Percentiles rank a stretch among this genome's conserved stretches.
Evolutionary conservation across 306 rosid genomes (phyloP).

Genomic region (Psophocarpus tetragonolobus): DNA sequence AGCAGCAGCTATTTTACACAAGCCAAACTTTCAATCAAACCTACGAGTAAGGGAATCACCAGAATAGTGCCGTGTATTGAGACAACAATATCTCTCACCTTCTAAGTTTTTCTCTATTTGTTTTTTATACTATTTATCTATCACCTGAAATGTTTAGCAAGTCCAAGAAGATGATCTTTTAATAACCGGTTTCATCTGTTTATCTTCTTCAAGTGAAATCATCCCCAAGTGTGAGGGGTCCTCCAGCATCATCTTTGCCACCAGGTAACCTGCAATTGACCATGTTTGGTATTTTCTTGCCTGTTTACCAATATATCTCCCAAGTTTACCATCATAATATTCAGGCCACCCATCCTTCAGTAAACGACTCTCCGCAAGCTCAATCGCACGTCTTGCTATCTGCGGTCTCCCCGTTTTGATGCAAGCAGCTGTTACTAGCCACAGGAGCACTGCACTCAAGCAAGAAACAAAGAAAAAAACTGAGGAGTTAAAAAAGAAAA

Average conservation of each 20-base stretch:
- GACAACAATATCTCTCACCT: constrained; percentile 55
- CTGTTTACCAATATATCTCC: constrained; percentile 82
- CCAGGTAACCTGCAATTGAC: constrained; percentile 91
- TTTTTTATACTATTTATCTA: constrained; percentile 47
- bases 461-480: constrained; percentile 17
- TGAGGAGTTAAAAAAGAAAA: background rate
- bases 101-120: constrained; percentile 43
- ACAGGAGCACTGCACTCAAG: constrained; percentile 68
- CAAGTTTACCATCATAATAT: constrained; percentile 85
- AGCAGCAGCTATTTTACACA: constrained; percentile 62
- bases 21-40: constrained; percentile 63
- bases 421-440: constrained; percentile 93
- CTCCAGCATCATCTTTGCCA: constrained; percentile 93
- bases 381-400: constrained; percentile 83
- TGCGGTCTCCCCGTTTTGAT: constrained; percentile 88
- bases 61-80: constrained; percentile 50
- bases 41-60: constrained; percentile 47
- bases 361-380: constrained; percentile 83
- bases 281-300: constrained; percentile 94
- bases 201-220: constrained; percentile 94
- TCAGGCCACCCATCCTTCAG: constrained; percentile 93
- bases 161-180: constrained; percentile 88
- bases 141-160: constrained; percentile 50
- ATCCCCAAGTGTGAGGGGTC: constrained; percentile 92
- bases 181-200: constrained; percentile 81